A percentile compares a stretch with the other conserved stretches of the same genome.
These are phyloP conservation scores for Pisolithus sp. DNA, from an alignment of 768 basidiomycete genomes.

Conservation along the genomic window DNA sequence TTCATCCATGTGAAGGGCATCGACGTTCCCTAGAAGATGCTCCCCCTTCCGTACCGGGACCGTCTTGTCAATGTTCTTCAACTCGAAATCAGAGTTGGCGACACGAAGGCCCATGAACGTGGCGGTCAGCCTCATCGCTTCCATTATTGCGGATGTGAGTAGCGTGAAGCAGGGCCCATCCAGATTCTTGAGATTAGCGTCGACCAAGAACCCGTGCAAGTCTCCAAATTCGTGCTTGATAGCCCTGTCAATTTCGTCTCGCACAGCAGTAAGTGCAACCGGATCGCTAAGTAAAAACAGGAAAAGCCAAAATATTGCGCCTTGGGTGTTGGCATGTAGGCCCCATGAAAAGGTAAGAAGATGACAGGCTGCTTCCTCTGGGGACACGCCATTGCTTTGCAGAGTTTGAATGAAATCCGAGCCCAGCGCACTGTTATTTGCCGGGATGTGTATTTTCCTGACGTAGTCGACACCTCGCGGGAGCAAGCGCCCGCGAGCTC, in stretches of 20 bases:
- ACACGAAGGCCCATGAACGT: conserved; percentile 13
- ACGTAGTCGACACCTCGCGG: conserved; percentile 8
- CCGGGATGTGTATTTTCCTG: conserved; percentile 1
- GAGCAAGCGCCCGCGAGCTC: conserved; percentile 10
- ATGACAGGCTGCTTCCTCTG: conserved; percentile 16
- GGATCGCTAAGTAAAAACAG: conserved; percentile 36
- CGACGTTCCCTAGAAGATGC: conserved; percentile 15
- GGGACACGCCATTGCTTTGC: conserved; percentile 12
- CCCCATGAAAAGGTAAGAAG: conserved; percentile 21
- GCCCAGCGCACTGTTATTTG: conserved; percentile 5
- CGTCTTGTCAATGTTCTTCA: conserved; percentile 4
- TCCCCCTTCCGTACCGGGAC: conserved; percentile 19
- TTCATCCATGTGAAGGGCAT: conserved; percentile 15
- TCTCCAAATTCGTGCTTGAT: conserved; percentile 7
- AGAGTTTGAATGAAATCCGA: conserved; percentile 14
- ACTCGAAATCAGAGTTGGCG: conserved; percentile 13
- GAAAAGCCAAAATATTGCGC: conserved; percentile 15
- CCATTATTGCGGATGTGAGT: conserved; percentile 23
- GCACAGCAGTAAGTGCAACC: conserved; percentile 37
- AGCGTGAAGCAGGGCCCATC: conserved; percentile 15
- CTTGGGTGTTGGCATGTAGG: conserved; percentile 17
- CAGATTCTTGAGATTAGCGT: conserved; percentile 7
- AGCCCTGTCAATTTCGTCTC: conserved; percentile 38
- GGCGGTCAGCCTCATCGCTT: conserved; percentile 18
- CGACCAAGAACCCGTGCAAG: conserved; percentile 10